These are phyloP conservation scores for Fusarium sp. DNA, from an alignment of 2,329 filamentous ascomycete species.

Conservation along the genomic window DNA sequence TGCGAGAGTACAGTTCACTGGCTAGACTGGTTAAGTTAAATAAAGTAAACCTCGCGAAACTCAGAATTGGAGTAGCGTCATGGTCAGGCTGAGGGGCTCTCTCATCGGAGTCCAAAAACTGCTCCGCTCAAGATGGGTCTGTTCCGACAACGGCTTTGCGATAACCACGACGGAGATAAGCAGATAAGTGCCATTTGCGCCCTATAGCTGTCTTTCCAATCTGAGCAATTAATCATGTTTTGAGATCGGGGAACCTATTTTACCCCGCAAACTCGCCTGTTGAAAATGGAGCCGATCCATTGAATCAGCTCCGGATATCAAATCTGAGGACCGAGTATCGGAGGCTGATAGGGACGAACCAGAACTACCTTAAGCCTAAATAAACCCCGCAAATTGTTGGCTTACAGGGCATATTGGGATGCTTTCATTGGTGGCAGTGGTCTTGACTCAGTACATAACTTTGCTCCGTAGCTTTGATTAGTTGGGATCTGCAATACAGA, in stretches of 20 bases:
- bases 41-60: background rate
- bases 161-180: background rate
- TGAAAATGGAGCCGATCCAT: constrained; percentile 3
- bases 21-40: constrained; percentile 21
- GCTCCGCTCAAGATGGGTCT: constrained; percentile 10
- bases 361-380: background rate
- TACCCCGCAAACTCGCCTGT: constrained; percentile 27
- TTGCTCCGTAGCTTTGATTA: background rate
- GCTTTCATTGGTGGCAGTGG: constrained; percentile 3
- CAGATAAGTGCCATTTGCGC: background rate
- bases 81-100: background rate
- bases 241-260: constrained; percentile 11
- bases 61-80: background rate
- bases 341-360: background rate
- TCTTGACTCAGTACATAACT: background rate
- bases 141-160: constrained; percentile 16
- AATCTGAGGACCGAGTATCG: constrained; percentile 29
- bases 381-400: constrained; percentile 15
- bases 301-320: constrained; percentile 15
- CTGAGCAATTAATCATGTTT: background rate
- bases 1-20: no score
- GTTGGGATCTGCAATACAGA: constrained; percentile 14
- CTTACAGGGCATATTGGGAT: background rate
- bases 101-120: constrained; percentile 29
- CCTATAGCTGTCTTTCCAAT: constrained; percentile 13